These are phyloP conservation scores for Platismatia glauca DNA, from an alignment of 495 filamentous ascomycete genomes.

Conservation along the genomic window DNA sequence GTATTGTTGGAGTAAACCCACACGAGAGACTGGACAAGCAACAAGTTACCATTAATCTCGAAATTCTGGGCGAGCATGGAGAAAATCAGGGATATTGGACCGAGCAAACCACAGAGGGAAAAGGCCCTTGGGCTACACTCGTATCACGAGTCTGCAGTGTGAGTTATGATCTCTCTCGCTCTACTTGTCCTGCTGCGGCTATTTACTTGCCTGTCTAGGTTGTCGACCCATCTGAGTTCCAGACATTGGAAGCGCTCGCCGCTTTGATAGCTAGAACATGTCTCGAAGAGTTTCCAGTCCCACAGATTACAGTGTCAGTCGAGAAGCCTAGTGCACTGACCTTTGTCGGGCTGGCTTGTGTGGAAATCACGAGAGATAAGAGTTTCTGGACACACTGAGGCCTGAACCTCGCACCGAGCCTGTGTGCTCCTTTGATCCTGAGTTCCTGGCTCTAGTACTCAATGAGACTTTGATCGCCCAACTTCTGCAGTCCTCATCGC, in stretches of 20 bases:
- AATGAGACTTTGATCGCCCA: too few species aligned
- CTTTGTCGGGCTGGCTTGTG: slow-evolving; percentile 46
- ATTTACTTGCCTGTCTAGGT: slow-evolving; percentile 25
- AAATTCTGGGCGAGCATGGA: slow-evolving; percentile 7
- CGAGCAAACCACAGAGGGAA: neutral
- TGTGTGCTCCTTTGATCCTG: too few species aligned
- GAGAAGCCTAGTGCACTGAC: slow-evolving; percentile 51
- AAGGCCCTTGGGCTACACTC: slow-evolving; percentile 14
- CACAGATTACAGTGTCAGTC: slow-evolving; percentile 43
- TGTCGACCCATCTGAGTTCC: slow-evolving; percentile 46
- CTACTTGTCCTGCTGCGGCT: neutral
- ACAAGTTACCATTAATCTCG: slow-evolving; percentile 38
- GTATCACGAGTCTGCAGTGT: slow-evolving; percentile 16
- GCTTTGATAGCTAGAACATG: slow-evolving; percentile 44
- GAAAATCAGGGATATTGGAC: neutral
- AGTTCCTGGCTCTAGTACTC: too few species aligned
- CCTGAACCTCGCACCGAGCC: neutral
- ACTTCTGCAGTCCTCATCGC: too few species aligned
- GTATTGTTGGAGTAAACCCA: slow-evolving; percentile 49
- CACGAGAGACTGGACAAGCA: slow-evolving; percentile 52
- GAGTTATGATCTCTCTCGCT: neutral
- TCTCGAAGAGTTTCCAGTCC: slow-evolving; percentile 43
- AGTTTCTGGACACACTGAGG: neutral
- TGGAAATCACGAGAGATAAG: slow-evolving; percentile 41
- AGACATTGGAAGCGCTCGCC: slow-evolving; percentile 49